Conservation (phyloP, 768 basidiomycete species). For the Rubroboletus pulcherrimus region DNA sequence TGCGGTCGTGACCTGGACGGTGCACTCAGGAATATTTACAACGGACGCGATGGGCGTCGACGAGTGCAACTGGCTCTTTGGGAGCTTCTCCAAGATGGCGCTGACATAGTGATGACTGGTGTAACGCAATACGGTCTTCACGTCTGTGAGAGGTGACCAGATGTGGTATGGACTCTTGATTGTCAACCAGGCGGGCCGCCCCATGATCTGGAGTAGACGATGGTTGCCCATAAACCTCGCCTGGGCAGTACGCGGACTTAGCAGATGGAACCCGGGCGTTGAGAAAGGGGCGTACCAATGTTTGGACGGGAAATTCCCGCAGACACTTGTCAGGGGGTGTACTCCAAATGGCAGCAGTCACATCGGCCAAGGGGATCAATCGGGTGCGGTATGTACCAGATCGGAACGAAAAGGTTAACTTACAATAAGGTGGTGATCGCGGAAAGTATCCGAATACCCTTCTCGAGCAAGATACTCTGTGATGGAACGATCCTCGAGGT, state of each 20-base stretch:
- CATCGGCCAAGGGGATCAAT: slow-evolving; percentile 49
- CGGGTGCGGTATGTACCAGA: background rate
- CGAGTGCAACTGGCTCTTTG: slow-evolving; percentile 51
- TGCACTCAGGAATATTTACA: slow-evolving; percentile 24
- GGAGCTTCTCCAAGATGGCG: slow-evolving; percentile 53
- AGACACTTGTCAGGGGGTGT: slow-evolving; percentile 69
- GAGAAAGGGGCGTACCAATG: slow-evolving; percentile 41
- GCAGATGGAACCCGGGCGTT: background rate
- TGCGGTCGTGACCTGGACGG: slow-evolving; percentile 45
- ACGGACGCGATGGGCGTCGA: slow-evolving; percentile 52
- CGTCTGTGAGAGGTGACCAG: background rate
- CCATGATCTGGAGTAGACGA: slow-evolving; percentile 65
- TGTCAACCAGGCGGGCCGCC: slow-evolving; percentile 71
- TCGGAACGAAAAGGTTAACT: slow-evolving; percentile 31
- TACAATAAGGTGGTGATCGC: slow-evolving; percentile 73
- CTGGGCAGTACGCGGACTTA: slow-evolving; percentile 23
- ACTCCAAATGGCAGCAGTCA: slow-evolving; percentile 77
- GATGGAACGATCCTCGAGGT: slow-evolving; percentile 37
- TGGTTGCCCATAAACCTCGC: slow-evolving; percentile 74
- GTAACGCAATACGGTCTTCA: background rate
- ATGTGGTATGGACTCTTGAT: slow-evolving; percentile 48
- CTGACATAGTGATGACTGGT: slow-evolving; percentile 63
- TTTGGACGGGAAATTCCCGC: slow-evolving; percentile 66
- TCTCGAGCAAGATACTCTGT: slow-evolving; percentile 58
- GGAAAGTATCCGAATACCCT: slow-evolving; percentile 64